Percentiles rank a stretch among this genome's conserved stretches.
Evolutionary conservation across 2,329 filamentous ascomycete species (phyloP).

Genomic region (Amauroascus verrucosus): DNA sequence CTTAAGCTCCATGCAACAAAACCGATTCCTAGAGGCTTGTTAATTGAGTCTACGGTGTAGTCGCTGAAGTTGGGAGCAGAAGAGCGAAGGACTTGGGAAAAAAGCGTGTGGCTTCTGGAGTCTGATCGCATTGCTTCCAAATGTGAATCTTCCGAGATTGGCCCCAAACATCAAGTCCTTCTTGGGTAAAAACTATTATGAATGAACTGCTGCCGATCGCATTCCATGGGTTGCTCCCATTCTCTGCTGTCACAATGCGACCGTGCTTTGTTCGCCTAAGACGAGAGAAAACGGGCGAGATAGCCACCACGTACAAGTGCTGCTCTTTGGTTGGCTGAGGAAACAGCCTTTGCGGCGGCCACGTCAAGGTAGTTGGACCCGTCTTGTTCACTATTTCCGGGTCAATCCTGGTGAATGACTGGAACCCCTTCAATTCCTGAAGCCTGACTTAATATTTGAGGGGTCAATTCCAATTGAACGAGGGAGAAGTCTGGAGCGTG

Average conservation of each 20-base stretch:
- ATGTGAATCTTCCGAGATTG: background rate
- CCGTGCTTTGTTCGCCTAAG: background rate
- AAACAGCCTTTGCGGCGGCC: slow-evolving; percentile 22
- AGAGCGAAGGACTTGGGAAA: background rate
- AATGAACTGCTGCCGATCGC: background rate
- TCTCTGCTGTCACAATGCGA: background rate
- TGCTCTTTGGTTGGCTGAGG: slow-evolving; percentile 18
- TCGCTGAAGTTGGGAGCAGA: background rate
- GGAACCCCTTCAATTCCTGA: slow-evolving; percentile 4
- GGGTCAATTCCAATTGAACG: background rate
- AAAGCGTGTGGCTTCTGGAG: background rate
- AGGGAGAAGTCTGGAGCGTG: background rate
- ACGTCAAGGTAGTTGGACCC: slow-evolving; percentile 22
- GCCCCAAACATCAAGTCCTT: background rate
- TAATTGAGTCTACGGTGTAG: background rate
- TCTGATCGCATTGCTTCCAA: background rate
- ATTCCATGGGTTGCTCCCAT: background rate
- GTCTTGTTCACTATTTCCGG: slow-evolving; percentile 10
- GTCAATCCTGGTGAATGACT: slow-evolving; percentile 11
- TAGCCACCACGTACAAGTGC: slow-evolving; percentile 16
- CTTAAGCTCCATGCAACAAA: background rate
- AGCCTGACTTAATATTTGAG: slow-evolving; percentile 1
- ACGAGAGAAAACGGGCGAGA: slow-evolving; percentile 1
- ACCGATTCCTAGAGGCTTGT: too few relatives aligned
- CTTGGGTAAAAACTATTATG: background rate